Conservation (phyloP, 495 filamentous ascomycete genomes). For the Xylaria bambusicola region DNA sequence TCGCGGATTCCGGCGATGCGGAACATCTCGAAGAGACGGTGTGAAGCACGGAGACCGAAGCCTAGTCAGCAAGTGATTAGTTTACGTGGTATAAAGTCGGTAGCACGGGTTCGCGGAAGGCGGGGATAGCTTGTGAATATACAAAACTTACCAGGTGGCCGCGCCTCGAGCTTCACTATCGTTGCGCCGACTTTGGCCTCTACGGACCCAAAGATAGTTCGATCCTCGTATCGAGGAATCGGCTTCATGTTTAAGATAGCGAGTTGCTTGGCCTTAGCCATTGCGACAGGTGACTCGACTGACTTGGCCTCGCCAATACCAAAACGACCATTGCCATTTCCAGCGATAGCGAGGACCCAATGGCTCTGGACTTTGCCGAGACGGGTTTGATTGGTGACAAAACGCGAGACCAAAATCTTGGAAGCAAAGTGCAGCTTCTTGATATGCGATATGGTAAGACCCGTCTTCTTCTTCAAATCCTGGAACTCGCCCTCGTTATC, state of each 20-base stretch:
- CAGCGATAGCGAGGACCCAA: constrained; percentile 75
- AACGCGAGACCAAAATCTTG: constrained; percentile 69
- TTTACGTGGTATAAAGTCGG: constrained; percentile 5
- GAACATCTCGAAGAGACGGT: constrained; percentile 90
- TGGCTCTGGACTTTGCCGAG: constrained; percentile 82
- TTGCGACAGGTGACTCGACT: constrained; percentile 65
- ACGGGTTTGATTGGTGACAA: constrained; percentile 89
- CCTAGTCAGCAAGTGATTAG: constrained; percentile 48
- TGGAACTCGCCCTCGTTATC: constrained; percentile 46
- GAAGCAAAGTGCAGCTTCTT: constrained; percentile 42
- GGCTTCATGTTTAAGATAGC: constrained; percentile 88
- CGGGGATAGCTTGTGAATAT: neutral
- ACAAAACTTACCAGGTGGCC: constrained; percentile 77
- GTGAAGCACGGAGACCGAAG: constrained; percentile 87
- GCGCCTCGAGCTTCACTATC: constrained; percentile 72
- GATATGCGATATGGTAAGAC: constrained; percentile 62
- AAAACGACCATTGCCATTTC: constrained; percentile 80
- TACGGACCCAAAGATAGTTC: constrained; percentile 88
- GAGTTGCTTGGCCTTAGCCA: constrained; percentile 65
- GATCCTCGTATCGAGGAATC: constrained; percentile 81
- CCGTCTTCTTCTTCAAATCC: constrained; percentile 67
- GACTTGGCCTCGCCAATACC: constrained; percentile 90
- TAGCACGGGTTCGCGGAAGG: neutral
- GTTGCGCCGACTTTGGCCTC: constrained; percentile 82
- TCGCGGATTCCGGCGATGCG: constrained; percentile 81